Evolutionary conservation across 768 basidiomycete species (phyloP).

Genomic region (Auricularia cornea): DNA sequence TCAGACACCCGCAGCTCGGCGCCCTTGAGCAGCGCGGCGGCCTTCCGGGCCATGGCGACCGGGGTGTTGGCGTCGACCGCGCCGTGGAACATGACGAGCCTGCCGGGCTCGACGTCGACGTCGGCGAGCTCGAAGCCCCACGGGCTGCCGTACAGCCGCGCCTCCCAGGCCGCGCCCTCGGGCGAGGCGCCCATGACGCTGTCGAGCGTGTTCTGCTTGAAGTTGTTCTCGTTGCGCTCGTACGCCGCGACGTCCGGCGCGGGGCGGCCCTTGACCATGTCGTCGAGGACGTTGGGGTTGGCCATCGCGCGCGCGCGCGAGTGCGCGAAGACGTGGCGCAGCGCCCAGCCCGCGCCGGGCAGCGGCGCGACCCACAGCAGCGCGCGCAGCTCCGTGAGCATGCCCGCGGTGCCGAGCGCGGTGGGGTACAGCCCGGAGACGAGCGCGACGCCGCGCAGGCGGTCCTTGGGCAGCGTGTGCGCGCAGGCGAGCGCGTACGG

Average conservation of each 20-base stretch:
- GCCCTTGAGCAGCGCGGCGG: slow-evolving; percentile 41
- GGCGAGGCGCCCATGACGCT: slow-evolving; percentile 85
- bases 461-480: too few relatives aligned
- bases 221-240: too few relatives aligned
- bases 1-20: too few relatives aligned
- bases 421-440: too few relatives aligned
- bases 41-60: slow-evolving; percentile 89
- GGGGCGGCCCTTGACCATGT: slow-evolving; percentile 58
- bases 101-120: background rate
- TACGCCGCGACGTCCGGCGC: too few relatives aligned
- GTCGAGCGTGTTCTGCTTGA: slow-evolving; percentile 37
- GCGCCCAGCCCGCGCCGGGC: too few relatives aligned
- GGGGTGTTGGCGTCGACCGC: background rate
- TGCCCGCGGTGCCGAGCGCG: too few relatives aligned
- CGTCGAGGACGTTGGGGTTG: slow-evolving; percentile 46
- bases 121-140: slow-evolving; percentile 38
- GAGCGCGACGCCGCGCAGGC: too few relatives aligned
- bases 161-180: slow-evolving; percentile 60
- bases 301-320: background rate
- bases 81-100: background rate
- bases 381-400: too few relatives aligned
- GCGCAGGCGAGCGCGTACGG: too few relatives aligned
- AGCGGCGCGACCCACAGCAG: too few relatives aligned
- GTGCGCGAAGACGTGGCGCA: background rate
- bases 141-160: slow-evolving; percentile 82